A percentile compares a stretch with the other conserved stretches of the same genome.
Conservation (phyloP, 306 rosid species). For the Vigna trinervia region DNA sequence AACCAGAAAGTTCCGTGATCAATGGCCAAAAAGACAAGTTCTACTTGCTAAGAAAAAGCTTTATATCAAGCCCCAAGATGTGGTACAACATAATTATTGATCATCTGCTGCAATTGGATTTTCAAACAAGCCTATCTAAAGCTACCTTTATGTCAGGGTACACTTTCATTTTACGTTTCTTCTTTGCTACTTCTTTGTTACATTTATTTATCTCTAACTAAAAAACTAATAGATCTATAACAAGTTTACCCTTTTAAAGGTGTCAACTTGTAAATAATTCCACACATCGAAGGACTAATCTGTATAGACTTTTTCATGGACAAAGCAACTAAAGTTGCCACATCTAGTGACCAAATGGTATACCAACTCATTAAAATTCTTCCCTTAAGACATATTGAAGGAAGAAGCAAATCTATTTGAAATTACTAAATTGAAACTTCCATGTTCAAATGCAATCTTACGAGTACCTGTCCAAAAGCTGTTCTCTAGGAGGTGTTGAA, state of each 20-base stretch:
- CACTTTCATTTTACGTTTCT: too few species aligned
- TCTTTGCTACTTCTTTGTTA: too few species aligned
- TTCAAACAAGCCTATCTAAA: too few species aligned
- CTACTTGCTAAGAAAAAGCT: too few species aligned
- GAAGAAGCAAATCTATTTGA: background rate
- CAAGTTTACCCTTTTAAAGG: background rate
- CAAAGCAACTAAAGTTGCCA: background rate
- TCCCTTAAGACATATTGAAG: background rate
- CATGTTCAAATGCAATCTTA: slow-evolving; percentile 16
- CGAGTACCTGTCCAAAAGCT: slow-evolving; percentile 83
- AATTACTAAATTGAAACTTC: slow-evolving; percentile 17
- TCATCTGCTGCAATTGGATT: too few species aligned
- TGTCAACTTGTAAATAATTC: background rate
- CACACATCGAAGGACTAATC: background rate
- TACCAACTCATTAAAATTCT: too few species aligned
- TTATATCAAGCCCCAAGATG: too few species aligned
- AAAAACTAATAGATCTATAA: background rate
- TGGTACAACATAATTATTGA: too few species aligned
- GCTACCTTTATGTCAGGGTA: too few species aligned
- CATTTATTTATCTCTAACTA: too few species aligned
- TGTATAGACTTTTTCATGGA: background rate
- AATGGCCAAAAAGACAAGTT: too few species aligned
- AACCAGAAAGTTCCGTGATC: too few species aligned
- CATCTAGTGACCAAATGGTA: background rate
- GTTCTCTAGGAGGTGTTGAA: slow-evolving; percentile 81